Evolutionary conservation across 352 stramenopile species (phyloP), one percentile per base, ranked within the genome.

Genomic region (Peronospora belbahrii): DNA sequence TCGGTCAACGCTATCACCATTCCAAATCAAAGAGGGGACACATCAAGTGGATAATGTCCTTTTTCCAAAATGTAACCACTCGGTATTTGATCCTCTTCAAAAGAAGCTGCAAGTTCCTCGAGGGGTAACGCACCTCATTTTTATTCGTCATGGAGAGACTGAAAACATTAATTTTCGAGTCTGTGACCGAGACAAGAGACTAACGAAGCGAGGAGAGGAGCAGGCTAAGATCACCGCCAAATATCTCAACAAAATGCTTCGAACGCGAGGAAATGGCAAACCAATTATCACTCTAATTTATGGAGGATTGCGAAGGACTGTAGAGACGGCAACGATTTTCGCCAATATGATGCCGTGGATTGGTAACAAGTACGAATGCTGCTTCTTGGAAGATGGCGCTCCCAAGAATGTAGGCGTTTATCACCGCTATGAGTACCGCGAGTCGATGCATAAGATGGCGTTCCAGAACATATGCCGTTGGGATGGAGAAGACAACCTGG

Each of bases 91-190:
- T 14, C 38, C 51, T 9, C 15, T 52, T 8, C 43, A 46, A 30
- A 67, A 63, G 36, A 54, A 38, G 13, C 20, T 42, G 22, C 18
- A 56, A 7, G 18, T 15, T 14, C 40, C 48, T 49, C 32, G 42
- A 41, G 65, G 70, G 11, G 59, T 86, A 11, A 77, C 71, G 7
- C 78, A 84, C 33, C 22, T 89, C 17, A 62, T 89, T 22, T 74
- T 92, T 20, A 60, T 92, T 36, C 77, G 80, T 7, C 80, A 92
- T 23, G 80, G 64, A 22, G 80, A 92, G 51, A 71, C 74, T 0
- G 70, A 89, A 43, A 92, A 92, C 52, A 88, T 89, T n/a, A 78
- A 89, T 37, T 92, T 92, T 33, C 59, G 73, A 15, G 75, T 88
- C 1, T 62, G 60, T 11, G 80, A 92, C 44, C 64, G 64, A 17